Evolutionary conservation across 805 yeast species (phyloP), one percentile per base, ranked within the genome.

Genomic region (Ogataea polymorpha): DNA sequence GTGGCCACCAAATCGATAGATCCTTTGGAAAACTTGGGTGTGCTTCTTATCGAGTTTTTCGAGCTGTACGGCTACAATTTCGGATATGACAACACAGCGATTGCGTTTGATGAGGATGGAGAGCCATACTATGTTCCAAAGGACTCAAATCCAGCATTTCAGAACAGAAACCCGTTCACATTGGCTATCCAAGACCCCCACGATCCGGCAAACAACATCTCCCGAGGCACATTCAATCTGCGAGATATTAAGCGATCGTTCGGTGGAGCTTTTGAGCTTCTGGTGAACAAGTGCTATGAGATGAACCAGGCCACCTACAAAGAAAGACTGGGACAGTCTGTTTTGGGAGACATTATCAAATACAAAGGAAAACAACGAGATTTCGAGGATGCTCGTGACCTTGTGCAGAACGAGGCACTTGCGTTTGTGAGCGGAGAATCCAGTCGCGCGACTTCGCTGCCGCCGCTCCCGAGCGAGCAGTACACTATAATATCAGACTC

Each of bases 51-150:
- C 37, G 97, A 93, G 59, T 90, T 93, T 54, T 90, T 93, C 59
- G 96, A 90, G 61, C 70, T 89, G 6, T 91, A 89, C 56, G 99
- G 99, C 8, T 74, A 84, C 48, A 82, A 87, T 56, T 91, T 91
- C 65, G 88, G 90, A 20, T 89, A 87, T 59, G 93, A 86, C 55
- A 70, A 74, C 44, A 82, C 86, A 39, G 90, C 85, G 1, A 70
- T 91, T 7, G 78, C 84, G 8, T 78, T 84, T 32, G 70, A 74
- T 46, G 66, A 67, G 3, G 67, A 64, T 12, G 87, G 80, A 21
- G 61, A 77, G 13, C 78, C 80, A 42, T 59, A 67, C 14, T 89
- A 86, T 54, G 54, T 85, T 42, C 62, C 70, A 34, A 89, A 88
- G 56, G 57, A 66, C n/a, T 56, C 66, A 9, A 53, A 61, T 28